A percentile compares a stretch with the other conserved stretches of the same genome.
phyloP scores from a whole-genome alignment of 345 rosid genomes.

The Arabis hirsuta region DNA sequence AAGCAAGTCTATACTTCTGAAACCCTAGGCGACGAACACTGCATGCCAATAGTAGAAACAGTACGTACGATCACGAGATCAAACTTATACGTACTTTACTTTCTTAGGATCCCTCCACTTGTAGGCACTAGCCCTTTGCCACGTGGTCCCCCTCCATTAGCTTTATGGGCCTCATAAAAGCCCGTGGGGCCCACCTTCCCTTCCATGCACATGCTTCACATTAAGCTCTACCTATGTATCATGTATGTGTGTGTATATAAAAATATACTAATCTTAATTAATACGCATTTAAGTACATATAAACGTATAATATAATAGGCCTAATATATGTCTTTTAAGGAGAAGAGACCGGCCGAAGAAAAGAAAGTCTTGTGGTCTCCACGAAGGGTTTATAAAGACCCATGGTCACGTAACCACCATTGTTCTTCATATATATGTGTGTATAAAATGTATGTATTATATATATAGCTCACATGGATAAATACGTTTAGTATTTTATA shows the following conservation, averaged over 20 bases:
- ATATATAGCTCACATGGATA: constrained; percentile 30
- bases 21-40: constrained; percentile 47
- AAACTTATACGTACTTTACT: constrained; percentile 43
- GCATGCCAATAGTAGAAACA: constrained; percentile 48
- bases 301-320: constrained; percentile 40
- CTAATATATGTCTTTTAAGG: constrained; percentile 39
- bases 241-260: constrained; percentile 15
- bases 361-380: constrained; percentile 43
- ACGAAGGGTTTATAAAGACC: constrained; percentile 39
- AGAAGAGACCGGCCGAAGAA: constrained; percentile 41
- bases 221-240: constrained; percentile 31
- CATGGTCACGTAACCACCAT: constrained; percentile 43
- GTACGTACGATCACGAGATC: constrained; percentile 48
- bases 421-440: constrained; percentile 7
- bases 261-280: constrained; percentile 14
- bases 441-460: constrained; percentile 6
- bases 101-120: constrained; percentile 46
- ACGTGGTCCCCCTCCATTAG: constrained; percentile 44
- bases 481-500: not conserved
- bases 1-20: constrained; percentile 38
- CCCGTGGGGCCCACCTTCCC: constrained; percentile 36
- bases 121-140: constrained; percentile 40
- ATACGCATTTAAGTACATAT: constrained; percentile 24
- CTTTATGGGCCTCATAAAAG: constrained; percentile 41
- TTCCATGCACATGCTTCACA: constrained; percentile 49